Evolutionary conservation across 768 basidiomycete genomes (phyloP).

Genomic region (Suillus cothurnatus): DNA sequence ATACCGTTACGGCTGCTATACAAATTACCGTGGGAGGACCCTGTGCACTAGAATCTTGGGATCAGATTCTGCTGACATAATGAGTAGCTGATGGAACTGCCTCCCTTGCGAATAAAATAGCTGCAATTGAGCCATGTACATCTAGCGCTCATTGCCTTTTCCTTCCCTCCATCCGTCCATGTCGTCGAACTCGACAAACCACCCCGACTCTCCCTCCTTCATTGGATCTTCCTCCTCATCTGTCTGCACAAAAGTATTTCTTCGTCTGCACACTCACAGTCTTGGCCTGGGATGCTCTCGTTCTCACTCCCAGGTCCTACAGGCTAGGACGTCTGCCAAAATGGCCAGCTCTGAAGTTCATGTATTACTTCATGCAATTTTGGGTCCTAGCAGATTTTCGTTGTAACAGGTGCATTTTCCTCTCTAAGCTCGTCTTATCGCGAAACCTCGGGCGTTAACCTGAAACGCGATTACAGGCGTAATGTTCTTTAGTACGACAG

Average conservation of each 20-base stretch:
- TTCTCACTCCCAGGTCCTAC: conserved; percentile 79
- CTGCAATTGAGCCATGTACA: neutral
- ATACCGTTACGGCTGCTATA: conserved; percentile 1
- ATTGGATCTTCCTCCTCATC: conserved; percentile 74
- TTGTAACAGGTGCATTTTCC: conserved; percentile 60
- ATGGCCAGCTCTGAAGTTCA: conserved; percentile 78
- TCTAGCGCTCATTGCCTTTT: conserved; percentile 4
- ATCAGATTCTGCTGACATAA: conserved; percentile 10
- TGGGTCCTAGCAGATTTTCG: conserved; percentile 81
- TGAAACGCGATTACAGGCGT: conserved; percentile 50
- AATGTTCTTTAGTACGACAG: conserved; percentile 82
- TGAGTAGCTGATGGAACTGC: conserved; percentile 26
- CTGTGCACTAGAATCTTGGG: neutral
- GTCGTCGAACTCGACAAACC: conserved; percentile 14
- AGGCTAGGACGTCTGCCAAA: conserved; percentile 59
- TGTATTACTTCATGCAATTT: conserved; percentile 73
- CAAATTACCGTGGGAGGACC: conserved; percentile 5
- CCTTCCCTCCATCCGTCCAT: conserved; percentile 14
- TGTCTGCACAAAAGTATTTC: conserved; percentile 87
- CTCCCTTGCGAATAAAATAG: conserved; percentile 18
- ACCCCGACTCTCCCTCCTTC: conserved; percentile 59
- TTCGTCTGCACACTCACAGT: conserved; percentile 89
- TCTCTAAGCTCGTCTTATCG: neutral
- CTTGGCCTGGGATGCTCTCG: conserved; percentile 88
- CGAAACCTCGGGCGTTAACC: conserved; percentile 4